These are phyloP conservation scores for Leucaena leucocephala DNA, from an alignment of 306 rosid species.

Conservation along the genomic window DNA sequence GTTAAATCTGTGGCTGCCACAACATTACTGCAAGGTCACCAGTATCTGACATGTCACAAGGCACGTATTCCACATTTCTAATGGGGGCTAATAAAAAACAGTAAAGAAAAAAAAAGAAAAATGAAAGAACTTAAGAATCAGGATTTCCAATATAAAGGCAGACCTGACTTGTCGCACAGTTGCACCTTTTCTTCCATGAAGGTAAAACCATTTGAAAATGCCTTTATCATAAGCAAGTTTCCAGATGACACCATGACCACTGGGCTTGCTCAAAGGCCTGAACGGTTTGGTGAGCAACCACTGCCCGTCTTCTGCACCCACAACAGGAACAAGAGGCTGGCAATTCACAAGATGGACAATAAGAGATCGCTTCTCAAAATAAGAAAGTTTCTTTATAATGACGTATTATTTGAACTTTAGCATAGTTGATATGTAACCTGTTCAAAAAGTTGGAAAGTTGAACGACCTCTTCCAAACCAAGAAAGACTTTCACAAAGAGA, in stretches of 20 bases:
- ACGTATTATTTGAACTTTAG: conserved; percentile 29
- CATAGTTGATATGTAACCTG: conserved; percentile 68
- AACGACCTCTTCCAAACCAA: conserved; percentile 98
- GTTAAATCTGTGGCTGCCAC: conserved; percentile 96
- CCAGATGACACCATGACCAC: conserved; percentile 99
- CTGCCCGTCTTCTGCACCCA: conserved; percentile 83
- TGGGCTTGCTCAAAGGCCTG: conserved; percentile 83
- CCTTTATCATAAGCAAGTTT: conserved; percentile 94
- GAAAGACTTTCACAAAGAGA: conserved; percentile 79
- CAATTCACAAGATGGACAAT: conserved; percentile 48
- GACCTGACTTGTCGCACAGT: conserved; percentile 97
- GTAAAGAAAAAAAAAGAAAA: background rate
- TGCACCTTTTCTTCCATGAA: conserved; percentile 90
- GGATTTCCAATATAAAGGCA: conserved; percentile 36
- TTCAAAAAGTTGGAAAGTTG: conserved; percentile 90
- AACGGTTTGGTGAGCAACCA: conserved; percentile 84
- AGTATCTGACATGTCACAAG: conserved; percentile 39
- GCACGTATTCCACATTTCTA: conserved; percentile 19
- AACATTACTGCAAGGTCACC: conserved; percentile 77
- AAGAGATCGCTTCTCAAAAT: conserved; percentile 32
- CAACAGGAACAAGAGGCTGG: conserved; percentile 97
- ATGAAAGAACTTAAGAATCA: conserved; percentile 19
- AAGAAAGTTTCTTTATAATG: conserved; percentile 21
- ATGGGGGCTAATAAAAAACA: background rate
- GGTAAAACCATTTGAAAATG: conserved; percentile 84